Evolutionary conservation across 2,329 filamentous ascomycete species (phyloP).

Genomic region (Ascochyta fabae): DNA sequence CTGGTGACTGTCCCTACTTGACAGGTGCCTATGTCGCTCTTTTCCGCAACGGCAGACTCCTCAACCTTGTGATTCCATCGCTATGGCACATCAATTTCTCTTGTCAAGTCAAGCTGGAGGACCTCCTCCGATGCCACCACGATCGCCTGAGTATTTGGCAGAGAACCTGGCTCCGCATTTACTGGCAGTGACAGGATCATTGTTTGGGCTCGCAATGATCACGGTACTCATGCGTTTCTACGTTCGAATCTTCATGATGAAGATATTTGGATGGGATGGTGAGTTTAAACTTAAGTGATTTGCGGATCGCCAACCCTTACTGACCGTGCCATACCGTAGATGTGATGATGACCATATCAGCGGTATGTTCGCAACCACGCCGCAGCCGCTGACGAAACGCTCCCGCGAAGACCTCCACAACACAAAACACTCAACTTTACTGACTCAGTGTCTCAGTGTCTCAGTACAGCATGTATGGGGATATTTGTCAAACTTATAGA

Average conservation of each 20-base stretch:
- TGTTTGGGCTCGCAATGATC: conserved; percentile 44
- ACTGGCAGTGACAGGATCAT: conserved; percentile 48
- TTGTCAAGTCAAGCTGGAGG: not conserved
- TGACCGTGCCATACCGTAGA: conserved; percentile 25
- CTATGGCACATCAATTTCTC: not conserved
- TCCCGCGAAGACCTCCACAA: not conserved
- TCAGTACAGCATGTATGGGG: conserved; percentile 23
- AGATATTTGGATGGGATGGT: conserved; percentile 33
- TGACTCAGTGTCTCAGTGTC: conserved; percentile 9
- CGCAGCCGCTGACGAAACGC: not conserved
- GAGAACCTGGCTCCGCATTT: conserved; percentile 49
- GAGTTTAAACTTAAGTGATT: conserved; percentile 1
- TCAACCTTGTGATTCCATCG: not conserved
- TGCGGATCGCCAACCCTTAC: not conserved
- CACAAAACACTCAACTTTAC: not conserved
- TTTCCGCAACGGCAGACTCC: not conserved
- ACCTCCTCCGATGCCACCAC: not conserved
- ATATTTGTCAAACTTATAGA: conserved; percentile 30
- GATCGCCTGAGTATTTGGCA: conserved; percentile 35
- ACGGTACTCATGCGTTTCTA: conserved; percentile 28
- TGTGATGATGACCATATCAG: conserved; percentile 48
- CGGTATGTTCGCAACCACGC: conserved; percentile 18
- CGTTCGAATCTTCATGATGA: conserved; percentile 29
- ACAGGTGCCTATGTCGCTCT: not conserved
- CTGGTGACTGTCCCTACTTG: not conserved